Evolutionary conservation across 2,329 filamentous ascomycete species (phyloP).

Genomic region (Fusarium sarcochroum): DNA sequence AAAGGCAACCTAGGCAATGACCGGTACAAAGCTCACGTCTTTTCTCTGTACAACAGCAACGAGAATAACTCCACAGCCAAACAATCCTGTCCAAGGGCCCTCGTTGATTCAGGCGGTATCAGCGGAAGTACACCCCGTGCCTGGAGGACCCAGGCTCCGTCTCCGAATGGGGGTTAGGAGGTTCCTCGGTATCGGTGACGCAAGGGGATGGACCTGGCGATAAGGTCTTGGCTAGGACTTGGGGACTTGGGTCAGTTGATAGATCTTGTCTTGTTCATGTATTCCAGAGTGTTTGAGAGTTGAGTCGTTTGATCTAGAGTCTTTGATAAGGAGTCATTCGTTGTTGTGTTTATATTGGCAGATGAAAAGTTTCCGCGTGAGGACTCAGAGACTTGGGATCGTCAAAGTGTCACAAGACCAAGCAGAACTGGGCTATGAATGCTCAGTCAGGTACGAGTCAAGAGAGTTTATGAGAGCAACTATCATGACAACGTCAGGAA

Average conservation of each 20-base stretch:
- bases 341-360: constrained; percentile 9
- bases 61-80: constrained; percentile 27
- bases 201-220: constrained; percentile 23
- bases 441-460: constrained; percentile 8
- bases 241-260: constrained; percentile 35
- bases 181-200: constrained; percentile 35
- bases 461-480: constrained; percentile 1
- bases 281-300: neutral
- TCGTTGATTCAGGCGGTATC: constrained; percentile 25
- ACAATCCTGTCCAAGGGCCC: constrained; percentile 8
- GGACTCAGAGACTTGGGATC: constrained; percentile 8
- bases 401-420: constrained; percentile 36
- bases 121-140: constrained; percentile 30
- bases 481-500: neutral
- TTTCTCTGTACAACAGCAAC: constrained; percentile 17
- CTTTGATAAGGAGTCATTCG: constrained; percentile 29
- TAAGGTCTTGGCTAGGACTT: constrained; percentile 24
- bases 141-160: constrained; percentile 3
- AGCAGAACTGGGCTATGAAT: constrained; percentile 1
- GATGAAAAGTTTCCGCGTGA: constrained; percentile 20
- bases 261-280: constrained; percentile 1
- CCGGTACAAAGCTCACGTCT: constrained; percentile 10
- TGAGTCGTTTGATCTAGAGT: constrained; percentile 30
- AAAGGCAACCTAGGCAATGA: neutral
- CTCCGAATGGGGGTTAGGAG: constrained; percentile 40